phyloP scores from a whole-genome alignment of 202 grass and related monocot species.

The Alloteropsis angusta region DNA sequence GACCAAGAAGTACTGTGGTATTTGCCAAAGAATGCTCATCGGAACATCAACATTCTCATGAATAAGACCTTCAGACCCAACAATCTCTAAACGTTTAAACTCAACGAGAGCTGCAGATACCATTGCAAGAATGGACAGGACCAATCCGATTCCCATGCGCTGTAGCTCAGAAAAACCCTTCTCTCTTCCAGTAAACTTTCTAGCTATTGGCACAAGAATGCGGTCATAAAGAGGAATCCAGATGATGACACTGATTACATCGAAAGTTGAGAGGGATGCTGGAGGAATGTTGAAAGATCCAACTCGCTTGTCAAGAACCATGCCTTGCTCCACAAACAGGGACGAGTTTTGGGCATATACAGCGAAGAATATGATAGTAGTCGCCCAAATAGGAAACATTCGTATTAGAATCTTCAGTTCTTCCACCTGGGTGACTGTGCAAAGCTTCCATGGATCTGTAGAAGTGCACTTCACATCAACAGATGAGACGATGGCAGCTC shows the following conservation, averaged over 20 bases:
- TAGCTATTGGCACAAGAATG: conserved; percentile 56
- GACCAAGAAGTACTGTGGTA: conserved; percentile 69
- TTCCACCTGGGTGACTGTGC: conserved; percentile 89
- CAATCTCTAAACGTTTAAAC: conserved; percentile 57
- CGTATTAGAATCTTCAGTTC: conserved; percentile 75
- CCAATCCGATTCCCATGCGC: conserved; percentile 73
- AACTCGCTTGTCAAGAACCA: conserved; percentile 66
- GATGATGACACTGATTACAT: conserved; percentile 62
- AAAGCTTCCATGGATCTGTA: conserved; percentile 57
- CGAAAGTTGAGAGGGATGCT: conserved; percentile 63
- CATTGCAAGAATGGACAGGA: conserved; percentile 57
- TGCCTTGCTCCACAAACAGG: conserved; percentile 82
- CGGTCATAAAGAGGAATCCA: conserved; percentile 76
- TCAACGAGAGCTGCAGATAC: conserved; percentile 55
- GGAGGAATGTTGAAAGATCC: conserved; percentile 72
- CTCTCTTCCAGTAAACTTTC: conserved; percentile 54
- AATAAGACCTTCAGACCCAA: conserved; percentile 38
- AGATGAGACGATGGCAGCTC: conserved; percentile 54
- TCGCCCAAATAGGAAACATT: conserved; percentile 86
- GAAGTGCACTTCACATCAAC: conserved; percentile 36
- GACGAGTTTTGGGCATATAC: conserved; percentile 74
- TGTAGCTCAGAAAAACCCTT: conserved; percentile 84
- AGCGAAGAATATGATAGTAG: conserved; percentile 62
- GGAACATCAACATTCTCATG: conserved; percentile 49
- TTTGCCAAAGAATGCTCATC: conserved; percentile 88